Evolutionary conservation across 2,329 filamentous ascomycete genomes (phyloP).

Genomic region (Penicillium capsulatum): DNA sequence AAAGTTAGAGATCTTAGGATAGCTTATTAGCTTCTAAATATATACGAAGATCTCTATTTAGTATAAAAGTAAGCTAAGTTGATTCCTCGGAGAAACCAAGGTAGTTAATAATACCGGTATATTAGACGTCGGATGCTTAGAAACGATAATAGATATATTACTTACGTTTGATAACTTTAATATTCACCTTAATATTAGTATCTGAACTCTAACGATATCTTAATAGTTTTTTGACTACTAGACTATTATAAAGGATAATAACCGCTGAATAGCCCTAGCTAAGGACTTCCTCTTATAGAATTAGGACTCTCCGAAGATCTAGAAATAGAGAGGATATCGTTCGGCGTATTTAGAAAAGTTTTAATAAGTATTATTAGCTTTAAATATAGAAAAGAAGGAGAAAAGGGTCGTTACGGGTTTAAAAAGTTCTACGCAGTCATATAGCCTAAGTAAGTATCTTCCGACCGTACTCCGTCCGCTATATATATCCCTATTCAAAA

Average conservation of each 20-base stretch:
- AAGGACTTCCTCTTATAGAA: constrained; percentile 9
- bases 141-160: constrained; percentile 18
- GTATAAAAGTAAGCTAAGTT: constrained; percentile 20
- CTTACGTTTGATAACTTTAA: constrained; percentile 14
- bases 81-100: constrained; percentile 6
- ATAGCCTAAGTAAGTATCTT: too few species aligned
- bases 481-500: too few species aligned
- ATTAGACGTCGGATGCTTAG: constrained; percentile 1
- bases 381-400: too few species aligned
- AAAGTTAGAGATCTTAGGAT: constrained; percentile 6
- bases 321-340: constrained; percentile 7
- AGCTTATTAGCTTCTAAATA: constrained; percentile 16
- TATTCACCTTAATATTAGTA: constrained; percentile 14
- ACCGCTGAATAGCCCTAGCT: constrained; percentile 14
- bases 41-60: constrained; percentile 23
- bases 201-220: constrained; percentile 13
- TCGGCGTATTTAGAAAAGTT: too few species aligned
- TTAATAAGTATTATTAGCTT: too few species aligned
- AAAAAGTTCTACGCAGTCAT: too few species aligned
- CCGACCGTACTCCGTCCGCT: too few species aligned
- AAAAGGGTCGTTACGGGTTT: too few species aligned
- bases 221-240: constrained; percentile 16
- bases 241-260: constrained; percentile 6
- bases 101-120: constrained; percentile 13
- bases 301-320: constrained; percentile 5